Conservation (phyloP, 2,329 filamentous ascomycete species). For the Neurospora sp. region DNA sequence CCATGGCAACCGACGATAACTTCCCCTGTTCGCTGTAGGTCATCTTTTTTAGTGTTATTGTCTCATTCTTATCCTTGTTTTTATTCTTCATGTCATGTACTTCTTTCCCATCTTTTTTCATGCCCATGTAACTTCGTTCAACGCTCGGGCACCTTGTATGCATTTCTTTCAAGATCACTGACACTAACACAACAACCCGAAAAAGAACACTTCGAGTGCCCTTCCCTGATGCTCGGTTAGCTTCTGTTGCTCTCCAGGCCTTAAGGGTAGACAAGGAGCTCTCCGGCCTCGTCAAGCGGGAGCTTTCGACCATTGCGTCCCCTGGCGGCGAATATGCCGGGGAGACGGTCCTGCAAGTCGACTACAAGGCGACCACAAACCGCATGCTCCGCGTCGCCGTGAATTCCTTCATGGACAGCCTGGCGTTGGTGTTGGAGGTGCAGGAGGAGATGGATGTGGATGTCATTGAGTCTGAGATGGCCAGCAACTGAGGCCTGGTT, state of each 20-base stretch:
- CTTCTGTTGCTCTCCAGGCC: conserved; percentile 62
- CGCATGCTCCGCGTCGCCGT: conserved; percentile 94
- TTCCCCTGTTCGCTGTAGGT: conserved; percentile 4
- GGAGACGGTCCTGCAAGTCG: conserved; percentile 51
- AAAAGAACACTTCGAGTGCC: conserved; percentile 65
- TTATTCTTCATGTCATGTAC: not conserved
- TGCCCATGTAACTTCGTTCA: too few species aligned
- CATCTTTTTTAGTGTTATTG: not conserved
- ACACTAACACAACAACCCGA: conserved; percentile 8
- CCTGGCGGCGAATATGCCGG: conserved; percentile 15
- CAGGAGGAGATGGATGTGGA: conserved; percentile 88
- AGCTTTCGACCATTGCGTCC: conserved; percentile 47
- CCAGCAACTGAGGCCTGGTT: not conserved
- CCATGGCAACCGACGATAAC: conserved; percentile 1
- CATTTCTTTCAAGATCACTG: not conserved
- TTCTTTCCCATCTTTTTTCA: not conserved
- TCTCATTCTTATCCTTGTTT: not conserved
- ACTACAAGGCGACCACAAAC: conserved; percentile 84
- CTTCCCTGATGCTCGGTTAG: conserved; percentile 71
- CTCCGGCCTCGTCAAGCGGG: conserved; percentile 69
- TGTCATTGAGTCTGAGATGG: conserved; percentile 44
- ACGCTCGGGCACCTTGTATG: too few species aligned
- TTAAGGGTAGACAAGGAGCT: conserved; percentile 83
- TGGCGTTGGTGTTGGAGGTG: conserved; percentile 74
- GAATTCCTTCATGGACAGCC: conserved; percentile 90